Percentiles rank a stretch among this genome's conserved stretches.
Conservation (phyloP, 169 alveolate species). For the Eimeria acervulina region DNA sequence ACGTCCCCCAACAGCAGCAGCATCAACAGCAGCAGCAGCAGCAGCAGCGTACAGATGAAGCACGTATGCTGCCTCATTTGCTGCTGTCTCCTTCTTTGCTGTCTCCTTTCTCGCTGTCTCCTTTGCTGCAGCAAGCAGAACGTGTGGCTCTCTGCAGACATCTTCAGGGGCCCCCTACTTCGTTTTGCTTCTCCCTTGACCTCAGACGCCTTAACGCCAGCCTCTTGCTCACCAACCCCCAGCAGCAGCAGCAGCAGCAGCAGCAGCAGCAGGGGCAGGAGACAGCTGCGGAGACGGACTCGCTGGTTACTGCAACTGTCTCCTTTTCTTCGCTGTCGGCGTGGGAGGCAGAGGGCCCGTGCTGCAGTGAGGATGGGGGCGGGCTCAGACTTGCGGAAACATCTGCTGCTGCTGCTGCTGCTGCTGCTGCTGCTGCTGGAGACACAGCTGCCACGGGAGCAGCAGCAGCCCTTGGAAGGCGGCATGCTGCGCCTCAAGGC, state of each 20-base stretch:
- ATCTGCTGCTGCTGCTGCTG: neutral
- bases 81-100: neutral
- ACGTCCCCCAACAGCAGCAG: neutral
- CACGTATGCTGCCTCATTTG: neutral
- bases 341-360: conserved; percentile 36
- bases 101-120: conserved; percentile 11
- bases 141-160: conserved; percentile 1
- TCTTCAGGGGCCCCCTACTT: neutral
- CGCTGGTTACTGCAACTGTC: neutral
- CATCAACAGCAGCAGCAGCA: neutral
- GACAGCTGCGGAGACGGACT: neutral
- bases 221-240: neutral
- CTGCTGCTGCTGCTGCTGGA: conserved; percentile 25
- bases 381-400: neutral
- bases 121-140: conserved; percentile 26
- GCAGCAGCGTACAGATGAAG: neutral
- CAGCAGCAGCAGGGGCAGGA: conserved; percentile 8
- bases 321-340: neutral
- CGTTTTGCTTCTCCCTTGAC: neutral
- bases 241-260: conserved; percentile 55
- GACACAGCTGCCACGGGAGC: conserved; percentile 7
- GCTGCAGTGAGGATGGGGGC: neutral
- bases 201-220: neutral
- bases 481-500: neutral
- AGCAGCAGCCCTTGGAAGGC: conserved; percentile 1